Evolutionary conservation across 192 early-diverging fungal species (phyloP).

Genomic region (Jimgerdemannia lactiflua): DNA sequence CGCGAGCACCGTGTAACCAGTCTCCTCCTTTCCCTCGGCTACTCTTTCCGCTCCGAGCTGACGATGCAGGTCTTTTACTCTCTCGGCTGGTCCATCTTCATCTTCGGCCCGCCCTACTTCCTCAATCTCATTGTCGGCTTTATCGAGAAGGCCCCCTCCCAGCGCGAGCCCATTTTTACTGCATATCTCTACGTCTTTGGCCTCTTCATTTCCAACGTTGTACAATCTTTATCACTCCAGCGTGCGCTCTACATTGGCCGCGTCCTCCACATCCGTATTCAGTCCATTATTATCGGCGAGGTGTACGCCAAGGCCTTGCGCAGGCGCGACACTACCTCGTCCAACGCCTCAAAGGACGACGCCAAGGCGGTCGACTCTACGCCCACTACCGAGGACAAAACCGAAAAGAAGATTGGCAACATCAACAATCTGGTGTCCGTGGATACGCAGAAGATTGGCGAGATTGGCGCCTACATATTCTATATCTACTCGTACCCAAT

Average conservation of each 20-base stretch:
- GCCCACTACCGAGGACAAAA: constrained; percentile 5
- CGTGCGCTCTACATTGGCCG: constrained; percentile 65
- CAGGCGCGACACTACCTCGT: constrained; percentile 27
- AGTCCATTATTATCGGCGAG: constrained; percentile 38
- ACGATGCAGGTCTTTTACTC: constrained; percentile 33
- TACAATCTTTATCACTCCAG: constrained; percentile 44
- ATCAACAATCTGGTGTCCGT: constrained; percentile 63
- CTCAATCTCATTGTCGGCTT: constrained; percentile 52
- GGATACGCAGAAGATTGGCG: constrained; percentile 55
- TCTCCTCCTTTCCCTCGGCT: constrained; percentile 27
- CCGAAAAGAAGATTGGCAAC: constrained; percentile 37
- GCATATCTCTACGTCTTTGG: constrained; percentile 62
- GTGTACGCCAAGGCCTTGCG: constrained; percentile 34
- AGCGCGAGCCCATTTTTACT: constrained; percentile 28
- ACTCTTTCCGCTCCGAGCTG: constrained; percentile 41
- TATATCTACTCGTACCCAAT: constrained; percentile 66
- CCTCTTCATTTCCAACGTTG: constrained; percentile 43
- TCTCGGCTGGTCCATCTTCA: constrained; percentile 19
- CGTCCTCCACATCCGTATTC: constrained; percentile 55
- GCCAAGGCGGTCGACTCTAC: too few relatives aligned
- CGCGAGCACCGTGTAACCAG: constrained; percentile 1
- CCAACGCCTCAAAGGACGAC: not conserved
- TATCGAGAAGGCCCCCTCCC: constrained; percentile 30
- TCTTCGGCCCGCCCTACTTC: constrained; percentile 55
- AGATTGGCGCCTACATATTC: constrained; percentile 51